Evolutionary conservation across 805 yeast species (phyloP).

Genomic region (Pichia nakasei): DNA sequence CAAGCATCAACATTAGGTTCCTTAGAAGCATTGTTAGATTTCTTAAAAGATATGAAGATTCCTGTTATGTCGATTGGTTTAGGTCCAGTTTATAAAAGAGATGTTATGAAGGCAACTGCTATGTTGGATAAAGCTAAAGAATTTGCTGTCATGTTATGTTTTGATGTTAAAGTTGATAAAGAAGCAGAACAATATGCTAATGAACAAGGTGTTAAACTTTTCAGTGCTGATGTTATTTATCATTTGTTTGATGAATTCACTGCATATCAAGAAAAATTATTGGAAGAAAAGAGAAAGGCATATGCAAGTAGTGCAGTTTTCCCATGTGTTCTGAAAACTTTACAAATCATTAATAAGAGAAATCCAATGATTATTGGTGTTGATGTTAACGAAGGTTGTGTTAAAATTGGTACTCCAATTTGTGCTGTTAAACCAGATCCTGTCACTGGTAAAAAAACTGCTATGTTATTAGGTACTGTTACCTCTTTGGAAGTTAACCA

Average conservation of each 20-base stretch:
- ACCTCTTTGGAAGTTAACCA: slow-evolving; percentile 94
- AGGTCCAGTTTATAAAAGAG: slow-evolving; percentile 97
- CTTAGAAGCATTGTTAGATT: slow-evolving; percentile 90
- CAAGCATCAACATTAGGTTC: slow-evolving; percentile 99
- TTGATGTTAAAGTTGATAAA: slow-evolving; percentile 93
- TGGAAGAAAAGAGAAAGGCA: slow-evolving; percentile 86
- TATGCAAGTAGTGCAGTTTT: slow-evolving; percentile 81
- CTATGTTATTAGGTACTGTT: slow-evolving; percentile 78
- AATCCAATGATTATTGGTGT: slow-evolving; percentile 99
- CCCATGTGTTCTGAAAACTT: slow-evolving; percentile 91
- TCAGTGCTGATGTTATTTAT: slow-evolving; percentile 93
- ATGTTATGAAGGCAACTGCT: slow-evolving; percentile 93
- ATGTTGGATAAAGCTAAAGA: slow-evolving; percentile 97
- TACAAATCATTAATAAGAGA: slow-evolving; percentile 96
- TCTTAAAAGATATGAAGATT: slow-evolving; percentile 96
- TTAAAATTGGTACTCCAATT: slow-evolving; percentile 89
- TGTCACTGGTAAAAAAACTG: slow-evolving; percentile 60
- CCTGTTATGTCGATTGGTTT: slow-evolving; percentile 98
- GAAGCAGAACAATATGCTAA: slow-evolving; percentile 98
- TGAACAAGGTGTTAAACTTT: slow-evolving; percentile 84
- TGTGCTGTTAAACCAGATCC: slow-evolving; percentile 90
- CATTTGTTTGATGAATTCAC: slow-evolving; percentile 94
- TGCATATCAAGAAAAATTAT: slow-evolving; percentile 78
- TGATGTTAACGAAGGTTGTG: slow-evolving; percentile 86
- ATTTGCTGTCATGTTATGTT: slow-evolving; percentile 95